Evolutionary conservation across 257 asterid genomes (phyloP).

Genomic region (Nicotiana knightiana): DNA sequence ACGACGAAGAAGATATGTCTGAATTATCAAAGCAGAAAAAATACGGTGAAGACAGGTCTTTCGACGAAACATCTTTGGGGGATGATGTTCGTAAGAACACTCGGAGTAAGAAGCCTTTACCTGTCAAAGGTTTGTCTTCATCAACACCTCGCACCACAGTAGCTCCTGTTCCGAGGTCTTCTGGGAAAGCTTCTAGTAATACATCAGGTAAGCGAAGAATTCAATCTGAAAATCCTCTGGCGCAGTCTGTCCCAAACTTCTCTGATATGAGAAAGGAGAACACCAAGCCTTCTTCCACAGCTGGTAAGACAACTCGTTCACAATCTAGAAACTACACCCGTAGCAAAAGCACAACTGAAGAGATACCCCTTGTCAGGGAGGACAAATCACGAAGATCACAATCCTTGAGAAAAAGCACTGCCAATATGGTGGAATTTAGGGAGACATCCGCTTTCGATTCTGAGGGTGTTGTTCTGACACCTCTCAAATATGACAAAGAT

Average conservation of each 20-base stretch:
- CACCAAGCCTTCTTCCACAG: constrained; percentile 56
- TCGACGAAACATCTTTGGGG: constrained; percentile 33
- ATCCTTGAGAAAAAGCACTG: constrained; percentile 52
- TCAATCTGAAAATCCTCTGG: constrained; percentile 79
- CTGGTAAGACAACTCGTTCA: constrained; percentile 48
- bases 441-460: constrained; percentile 40
- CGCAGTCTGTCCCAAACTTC: constrained; percentile 87
- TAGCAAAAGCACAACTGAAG: constrained; percentile 59
- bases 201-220: constrained; percentile 55
- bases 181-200: constrained; percentile 40
- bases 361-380: constrained; percentile 49
- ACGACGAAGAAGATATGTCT: constrained; percentile 52
- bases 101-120: constrained; percentile 47
- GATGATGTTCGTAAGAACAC: constrained; percentile 42
- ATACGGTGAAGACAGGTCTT: constrained; percentile 35
- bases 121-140: constrained; percentile 44
- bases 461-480: constrained; percentile 48
- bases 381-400: constrained; percentile 57
- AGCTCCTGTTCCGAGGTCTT: constrained; percentile 51
- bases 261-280: constrained; percentile 80
- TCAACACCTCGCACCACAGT: constrained; percentile 55
- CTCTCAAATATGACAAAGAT: constrained; percentile 16
- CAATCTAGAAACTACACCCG: constrained; percentile 57
- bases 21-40: constrained; percentile 39
- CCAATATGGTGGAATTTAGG: constrained; percentile 40